These are phyloP conservation scores for Apiospora pterosperma DNA, from an alignment of 2,329 filamentous ascomycete species.

Conservation along the genomic window DNA sequence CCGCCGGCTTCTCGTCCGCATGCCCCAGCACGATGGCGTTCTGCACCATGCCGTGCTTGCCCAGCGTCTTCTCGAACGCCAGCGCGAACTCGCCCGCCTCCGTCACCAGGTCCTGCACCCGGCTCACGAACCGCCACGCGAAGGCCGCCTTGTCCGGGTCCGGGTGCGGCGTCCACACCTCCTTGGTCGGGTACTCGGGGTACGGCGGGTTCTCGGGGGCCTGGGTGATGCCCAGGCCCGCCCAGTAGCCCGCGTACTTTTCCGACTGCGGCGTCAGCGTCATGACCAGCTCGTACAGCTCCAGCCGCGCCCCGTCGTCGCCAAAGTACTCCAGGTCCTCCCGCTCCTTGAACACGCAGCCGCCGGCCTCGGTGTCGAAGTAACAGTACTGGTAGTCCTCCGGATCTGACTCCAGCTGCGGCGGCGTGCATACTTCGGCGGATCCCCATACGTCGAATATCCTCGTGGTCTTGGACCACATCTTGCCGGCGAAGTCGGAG, in stretches of 20 bases:
- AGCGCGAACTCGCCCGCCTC: conserved; percentile 6
- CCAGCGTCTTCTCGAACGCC: conserved; percentile 6
- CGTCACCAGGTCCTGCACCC: conserved; percentile 5
- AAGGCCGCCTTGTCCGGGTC: conserved; percentile 6
- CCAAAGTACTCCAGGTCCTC: conserved; percentile 7
- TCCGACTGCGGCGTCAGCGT: conserved; percentile 4
- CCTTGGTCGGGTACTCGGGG: conserved; percentile 6
- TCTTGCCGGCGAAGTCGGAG: conserved; percentile 6
- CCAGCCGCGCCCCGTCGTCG: conserved; percentile 8
- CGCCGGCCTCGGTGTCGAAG: conserved; percentile 5
- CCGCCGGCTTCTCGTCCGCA: not conserved
- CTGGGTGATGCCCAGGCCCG: not conserved
- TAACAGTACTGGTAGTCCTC: conserved; percentile 9
- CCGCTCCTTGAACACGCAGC: conserved; percentile 4
- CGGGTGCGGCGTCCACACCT: conserved; percentile 11
- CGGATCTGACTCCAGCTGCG: conserved; percentile 5
- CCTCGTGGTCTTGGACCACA: conserved; percentile 5
- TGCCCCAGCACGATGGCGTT: conserved; percentile 4
- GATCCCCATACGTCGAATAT: conserved; percentile 7
- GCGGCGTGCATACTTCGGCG: conserved; percentile 4
- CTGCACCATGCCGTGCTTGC: conserved; percentile 9
- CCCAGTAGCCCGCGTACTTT: conserved; percentile 3
- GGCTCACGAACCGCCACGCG: conserved; percentile 10
- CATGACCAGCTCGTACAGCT: conserved; percentile 8
- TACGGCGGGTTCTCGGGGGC: conserved; percentile 3